Evolutionary conservation across 2,329 filamentous ascomycete species (phyloP), one percentile per base, ranked within the genome.

Genomic region (Ophiocordyceps camponoti-saundersi): DNA sequence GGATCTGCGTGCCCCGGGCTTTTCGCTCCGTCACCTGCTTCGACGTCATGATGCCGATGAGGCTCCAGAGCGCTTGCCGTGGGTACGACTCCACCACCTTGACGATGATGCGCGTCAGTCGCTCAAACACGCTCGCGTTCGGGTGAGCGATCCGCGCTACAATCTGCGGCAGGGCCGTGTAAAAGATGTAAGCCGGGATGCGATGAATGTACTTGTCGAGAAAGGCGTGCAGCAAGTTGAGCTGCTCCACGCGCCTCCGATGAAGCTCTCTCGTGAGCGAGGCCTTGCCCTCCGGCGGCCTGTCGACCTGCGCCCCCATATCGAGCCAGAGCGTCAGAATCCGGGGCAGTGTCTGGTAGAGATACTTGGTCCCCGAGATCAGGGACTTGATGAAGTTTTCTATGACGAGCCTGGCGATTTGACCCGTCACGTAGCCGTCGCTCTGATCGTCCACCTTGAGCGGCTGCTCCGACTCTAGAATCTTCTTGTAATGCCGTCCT

Each of bases 401-500:
- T 52, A 96, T 85, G 34, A 98, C 85, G 16, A 95, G 73, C 57
- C 89, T 88, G 2, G 87, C 80, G 20, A 82, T 78, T 59, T 95
- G 89, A 39, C 92, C 93, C 12, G 77, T 85, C 47, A 92, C 65
- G 55, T 80, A 88, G 49, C 76, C 71, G 47, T 88, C 82, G 41
- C 75, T 80, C 61, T 95, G 88, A 52, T 89, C 88, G 26, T 82
- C 77, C 18, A 77, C 70, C 36, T 82, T 80, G 46, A 94, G 75
- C 2, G 75, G 69, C 61, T 87, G 89, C 61, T 96, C 88, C 0
- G 87, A 85, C 56, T 96, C 90, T 3, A 95, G 69, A 4, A 96
- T 75, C 62, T 95, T 98, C 61, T 95, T 93, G 72, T 98, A 98
- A 63, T 96, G 88, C 44, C 90, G 87, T 6, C 92, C 92, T 11